Base-by-base conservation (phyloP, 2,329 filamentous ascomycete species). In the Aureobasidium zeae region DNA sequence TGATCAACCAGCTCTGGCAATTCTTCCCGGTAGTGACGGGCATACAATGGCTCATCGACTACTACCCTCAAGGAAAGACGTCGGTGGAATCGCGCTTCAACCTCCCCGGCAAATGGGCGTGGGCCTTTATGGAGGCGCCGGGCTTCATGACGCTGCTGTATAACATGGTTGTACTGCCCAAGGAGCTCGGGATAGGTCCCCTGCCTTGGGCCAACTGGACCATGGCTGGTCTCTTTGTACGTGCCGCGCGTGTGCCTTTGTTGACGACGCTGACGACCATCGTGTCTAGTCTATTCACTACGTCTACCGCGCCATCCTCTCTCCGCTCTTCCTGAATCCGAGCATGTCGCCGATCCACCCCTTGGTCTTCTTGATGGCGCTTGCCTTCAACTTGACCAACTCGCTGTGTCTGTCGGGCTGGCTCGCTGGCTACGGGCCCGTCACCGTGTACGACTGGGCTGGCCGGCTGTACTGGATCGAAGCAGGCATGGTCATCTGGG, bases 41-140 rank as follows among this genome's bases (percentile, higher is more conserved):
- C 1, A 39, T 76, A 16, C 87, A 94, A 76, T 93, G 83, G 81
- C 47, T 80, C 45, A 66, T 73, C n/a, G 73, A 77, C 44, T 94
- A 77, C 74, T 91, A 95, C 62, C 85, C 85, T 38, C 86, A 89
- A 69, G 91, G 91, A 61, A 96, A 96, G 66, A 94, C 88, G 2
- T 94, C 86, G 3, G 73, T 79, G 13, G 58, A 71, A 3, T 87
- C 82, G 54, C 67, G 67, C 10, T 69, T 91, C 59, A 98, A 98
- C 65, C 63, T 96, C n/a, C 85, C 88, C 2, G 91, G 91, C 49
- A 85, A 84, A 54, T 68, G 86, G 50, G 87, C 78, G 46, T 98
- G 91, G 91, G 73, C 83, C 45, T 75, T 79, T 2, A 95, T 95
- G 86, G 91, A 98, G 63, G 68, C 75, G 11, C 79, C 84, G 0